Evolutionary conservation across 805 yeast genomes (phyloP), one percentile per base, ranked within the genome.

Genomic region (Alloascoidea africana): DNA sequence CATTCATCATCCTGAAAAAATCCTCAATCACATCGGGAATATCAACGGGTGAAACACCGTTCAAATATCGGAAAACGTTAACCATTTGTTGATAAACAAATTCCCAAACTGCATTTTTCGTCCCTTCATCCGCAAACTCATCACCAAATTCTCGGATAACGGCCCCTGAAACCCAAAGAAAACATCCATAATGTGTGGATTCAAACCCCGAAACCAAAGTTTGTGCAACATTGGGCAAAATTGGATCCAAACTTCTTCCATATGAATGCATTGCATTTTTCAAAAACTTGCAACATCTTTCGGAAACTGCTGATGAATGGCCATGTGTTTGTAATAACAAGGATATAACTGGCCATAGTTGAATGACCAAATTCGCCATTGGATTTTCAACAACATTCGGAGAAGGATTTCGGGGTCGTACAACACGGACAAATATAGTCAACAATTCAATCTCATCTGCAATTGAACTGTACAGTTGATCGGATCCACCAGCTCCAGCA

Each of bases 91-190:
- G 68, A 41, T 73, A 54, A 0, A 87, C 78, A 57, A 86, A 85
- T 38, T 68, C 63, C 78, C 84, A 85, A 14, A 82, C 74, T 2
- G 82, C 69, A 18, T 64, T 65, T 44, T 70, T 71, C 15, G 75
- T 58, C 3, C 61, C 65, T 5, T 53, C 65, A n/a, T 59, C 55
- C 17, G 56, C 59, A 41, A 62, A 68, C 35, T 67, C 73, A 45
- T 67, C 65, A 18, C 76, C 73, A 55, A 66, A 87, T 42, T 83
- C 89, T 40, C 82, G 72, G 38, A 86, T 60, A 5, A 80, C 66
- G 13, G 53, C 49, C 5, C 96, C 96, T 2, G 94, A 77, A 11
- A 83, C 89, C 91, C 94, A 87, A 39, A 87, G 59, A 51, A 79
- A 86, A 53, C 94, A 83, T 3, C 96, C 96, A 49, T 61, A 71